Evolutionary conservation across 495 filamentous ascomycete genomes (phyloP).

Genomic region (Lindgomyces ingoldianus): DNA sequence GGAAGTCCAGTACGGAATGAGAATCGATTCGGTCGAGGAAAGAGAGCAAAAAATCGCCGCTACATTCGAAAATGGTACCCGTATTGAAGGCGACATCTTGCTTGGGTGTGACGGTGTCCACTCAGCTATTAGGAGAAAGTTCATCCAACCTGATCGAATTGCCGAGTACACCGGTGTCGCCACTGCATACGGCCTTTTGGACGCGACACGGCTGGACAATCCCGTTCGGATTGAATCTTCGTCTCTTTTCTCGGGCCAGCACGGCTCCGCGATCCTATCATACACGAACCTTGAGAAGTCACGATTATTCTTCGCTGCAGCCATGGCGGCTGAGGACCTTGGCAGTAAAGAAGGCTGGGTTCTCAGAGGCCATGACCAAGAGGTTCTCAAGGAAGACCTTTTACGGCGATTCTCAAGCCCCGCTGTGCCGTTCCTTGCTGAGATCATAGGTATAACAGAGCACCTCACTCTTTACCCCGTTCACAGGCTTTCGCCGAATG

Average conservation of each 20-base stretch:
- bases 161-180: slow-evolving; percentile 32
- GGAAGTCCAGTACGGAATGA: slow-evolving; percentile 25
- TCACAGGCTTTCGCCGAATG: slow-evolving; percentile 18
- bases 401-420: slow-evolving; percentile 14
- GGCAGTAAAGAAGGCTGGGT: slow-evolving; percentile 30
- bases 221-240: slow-evolving; percentile 23
- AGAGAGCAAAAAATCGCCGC: slow-evolving; percentile 11
- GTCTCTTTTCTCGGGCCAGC: slow-evolving; percentile 10
- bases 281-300: slow-evolving; percentile 12
- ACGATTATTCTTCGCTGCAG: slow-evolving; percentile 21
- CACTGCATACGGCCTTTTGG: slow-evolving; percentile 18
- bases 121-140: slow-evolving; percentile 27
- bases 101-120: slow-evolving; percentile 35
- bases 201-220: background rate
- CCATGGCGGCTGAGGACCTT: slow-evolving; percentile 22
- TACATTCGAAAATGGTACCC: slow-evolving; percentile 18
- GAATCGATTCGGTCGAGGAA: slow-evolving; percentile 2
- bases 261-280: slow-evolving; percentile 17
- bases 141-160: slow-evolving; percentile 30
- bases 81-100: slow-evolving; percentile 21
- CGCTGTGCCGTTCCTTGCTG: slow-evolving; percentile 16
- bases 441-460: slow-evolving; percentile 6
- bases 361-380: slow-evolving; percentile 21
- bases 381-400: slow-evolving; percentile 21
- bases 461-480: slow-evolving; percentile 24